Evolutionary conservation across 1,139 yeast species (phyloP).

Genomic region (Diutina siamensis): DNA sequence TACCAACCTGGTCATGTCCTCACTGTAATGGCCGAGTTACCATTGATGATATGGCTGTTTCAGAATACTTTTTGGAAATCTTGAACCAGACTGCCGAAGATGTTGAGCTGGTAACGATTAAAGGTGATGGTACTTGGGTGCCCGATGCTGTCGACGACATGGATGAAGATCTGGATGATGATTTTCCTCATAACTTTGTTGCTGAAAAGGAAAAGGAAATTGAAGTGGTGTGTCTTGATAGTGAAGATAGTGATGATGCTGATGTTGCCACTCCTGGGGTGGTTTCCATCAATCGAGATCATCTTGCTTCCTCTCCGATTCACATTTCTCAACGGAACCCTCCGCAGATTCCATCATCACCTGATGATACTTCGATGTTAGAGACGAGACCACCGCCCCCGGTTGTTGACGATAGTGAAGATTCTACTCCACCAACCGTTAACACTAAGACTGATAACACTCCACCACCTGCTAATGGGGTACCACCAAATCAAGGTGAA

Average conservation of each 20-base stretch:
- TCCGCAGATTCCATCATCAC: too few species aligned
- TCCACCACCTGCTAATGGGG: too few species aligned
- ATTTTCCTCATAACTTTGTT: conserved; percentile 5
- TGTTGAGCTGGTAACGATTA: conserved; percentile 43
- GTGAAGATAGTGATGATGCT: conserved; percentile 16
- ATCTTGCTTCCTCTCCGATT: too few species aligned
- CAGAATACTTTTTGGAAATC: conserved; percentile 48
- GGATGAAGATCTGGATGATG: conserved; percentile 8
- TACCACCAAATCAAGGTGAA: too few species aligned
- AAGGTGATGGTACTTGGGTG: conserved; percentile 50
- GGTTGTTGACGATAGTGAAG: too few species aligned
- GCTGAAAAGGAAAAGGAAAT: conserved; percentile 7
- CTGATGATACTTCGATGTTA: too few species aligned
- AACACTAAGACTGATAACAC: too few species aligned
- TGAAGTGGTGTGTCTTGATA: conserved; percentile 18
- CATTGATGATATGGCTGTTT: conserved; percentile 43
- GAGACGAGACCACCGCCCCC: too few species aligned
- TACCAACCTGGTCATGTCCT: conserved; percentile 63
- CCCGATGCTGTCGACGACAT: conserved; percentile 12
- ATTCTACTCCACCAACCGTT: too few species aligned
- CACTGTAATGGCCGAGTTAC: conserved; percentile 37
- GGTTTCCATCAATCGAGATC: background rate
- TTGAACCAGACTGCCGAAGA: conserved; percentile 30
- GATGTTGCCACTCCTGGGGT: background rate
- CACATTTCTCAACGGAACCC: too few species aligned